A percentile compares a stretch with the other conserved stretches of the same genome.
Evolutionary conservation across 139 green algal species (phyloP).

Genomic region (Spirogloea muscicola): DNA sequence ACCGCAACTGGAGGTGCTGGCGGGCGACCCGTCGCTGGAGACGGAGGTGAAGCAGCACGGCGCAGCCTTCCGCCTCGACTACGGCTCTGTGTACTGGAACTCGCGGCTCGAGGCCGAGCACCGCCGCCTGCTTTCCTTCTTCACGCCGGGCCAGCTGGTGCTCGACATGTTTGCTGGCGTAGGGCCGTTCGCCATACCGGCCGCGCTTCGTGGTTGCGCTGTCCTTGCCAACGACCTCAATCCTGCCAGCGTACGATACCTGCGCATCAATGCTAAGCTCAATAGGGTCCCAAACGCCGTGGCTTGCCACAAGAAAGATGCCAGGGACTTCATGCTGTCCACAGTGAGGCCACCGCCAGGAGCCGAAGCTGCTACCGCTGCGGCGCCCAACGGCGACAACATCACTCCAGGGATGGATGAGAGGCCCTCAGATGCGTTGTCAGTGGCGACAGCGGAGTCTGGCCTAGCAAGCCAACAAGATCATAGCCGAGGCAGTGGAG

Average conservation of each 20-base stretch:
- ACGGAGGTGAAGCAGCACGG: conserved; percentile 82
- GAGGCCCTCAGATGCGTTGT: no score
- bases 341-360: no score
- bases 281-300: conserved; percentile 46
- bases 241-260: conserved; percentile 69
- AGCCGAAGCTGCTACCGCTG: no score
- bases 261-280: conserved; percentile 67
- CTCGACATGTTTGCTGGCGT: conserved; percentile 66
- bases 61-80: conserved; percentile 82
- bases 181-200: conserved; percentile 93
- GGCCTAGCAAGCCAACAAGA: no score
- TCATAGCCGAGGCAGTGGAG: no score
- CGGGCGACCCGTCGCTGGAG: conserved; percentile 64
- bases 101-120: conserved; percentile 92
- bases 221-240: conserved; percentile 98
- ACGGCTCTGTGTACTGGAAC: conserved; percentile 96
- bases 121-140: conserved; percentile 61
- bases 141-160: conserved; percentile 58
- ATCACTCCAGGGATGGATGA: no score
- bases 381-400: no score
- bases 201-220: conserved; percentile 71
- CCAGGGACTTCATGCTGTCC: conserved; percentile 66
- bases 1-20: conserved; percentile 90
- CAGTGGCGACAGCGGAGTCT: no score
- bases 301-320: conserved; percentile 70